Evolutionary conservation across 345 rosid species (phyloP), one percentile per base, ranked within the genome.

Genomic region (Gossypium bickii): DNA sequence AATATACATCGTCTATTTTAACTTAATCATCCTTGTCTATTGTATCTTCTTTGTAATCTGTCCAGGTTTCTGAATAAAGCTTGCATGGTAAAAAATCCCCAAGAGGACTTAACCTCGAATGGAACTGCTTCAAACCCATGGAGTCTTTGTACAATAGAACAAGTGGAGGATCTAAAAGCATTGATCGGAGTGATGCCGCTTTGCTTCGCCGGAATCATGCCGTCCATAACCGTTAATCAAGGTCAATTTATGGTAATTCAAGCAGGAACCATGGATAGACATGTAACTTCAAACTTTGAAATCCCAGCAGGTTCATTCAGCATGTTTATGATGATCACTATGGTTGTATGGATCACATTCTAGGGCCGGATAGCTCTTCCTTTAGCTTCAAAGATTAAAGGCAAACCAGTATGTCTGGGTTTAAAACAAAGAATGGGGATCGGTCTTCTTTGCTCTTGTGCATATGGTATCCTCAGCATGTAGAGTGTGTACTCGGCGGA

Each of bases 161-260:
- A 86, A 88, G 94, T 86, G 12, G 92, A 88, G 74, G 90, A 85
- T 65, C 75, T 89, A 25, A 89, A 89, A 81, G 80, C 87, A 56
- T 74, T 89, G 4, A 73, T 89, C 52, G 84, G 49, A 45, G 72
- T 89, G 44, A 47, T 85, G 12, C 92, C 88, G 0, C 66, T 89
- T 2, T 87, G 89, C 86, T 86, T 90, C 9, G 77, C 90, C 1
- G 89, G 89, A 45, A 85, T 88, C 17, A 79, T 89, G 63, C n/a
- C 75, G 9, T 65, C 82, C 22, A 67, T 86, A 25, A 77, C 74
- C 17, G 20, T 77, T 22, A 25, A 62, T 53, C 92, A 86, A 84
- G 15, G 18, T 43, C 68, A 88, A 11, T 76, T 90, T 60, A 47
- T 47, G 62, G 79, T 84, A 56, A 77, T 87, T 41, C 85, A 86